Evolutionary conservation across 495 filamentous ascomycete genomes (phyloP), one percentile per base, ranked within the genome.

Genomic region (Penicillium longicatenatum): DNA sequence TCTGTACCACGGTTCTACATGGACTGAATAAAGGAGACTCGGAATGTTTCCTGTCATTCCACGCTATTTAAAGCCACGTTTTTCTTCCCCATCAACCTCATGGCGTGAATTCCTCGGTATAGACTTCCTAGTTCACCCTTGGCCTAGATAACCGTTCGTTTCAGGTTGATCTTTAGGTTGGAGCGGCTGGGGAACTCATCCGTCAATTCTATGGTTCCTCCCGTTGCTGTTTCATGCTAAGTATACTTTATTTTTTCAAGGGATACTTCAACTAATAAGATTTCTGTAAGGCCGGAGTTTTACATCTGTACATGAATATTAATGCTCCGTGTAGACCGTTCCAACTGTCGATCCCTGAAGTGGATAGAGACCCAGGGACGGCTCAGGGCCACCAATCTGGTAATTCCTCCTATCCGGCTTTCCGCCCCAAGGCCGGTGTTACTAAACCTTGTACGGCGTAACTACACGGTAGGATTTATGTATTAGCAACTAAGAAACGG

Each of bases 81-180:
- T 39, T 39, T 33, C 9, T 35, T 35, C 7, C n/a, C n/a, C 26
- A 6, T 26, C 26, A 26, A 26, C 26, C 26, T 4, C 7, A 6
- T 26, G 26, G 26, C 26, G 7, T 26, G 26, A n/a, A n/a, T 26
- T 26, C 3, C 26, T 26, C 26, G 4, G 26, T 26, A 6, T 26
- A 26, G 4, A 26, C 12, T 35, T 33, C 12, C 10, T 35, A 12
- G 31, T 35, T 35, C 12, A 6, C 7, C 30, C 29, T n/a, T n/a
- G n/a, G n/a, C n/a, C 9, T 31, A 9, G 26, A 26, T 17, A 39
- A 24, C 50, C 46, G 46, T 59, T 62, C 59, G 59, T 61, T 61
- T 61, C 59, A 57, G 59, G 16, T 61, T 37, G 3, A 12, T 39
- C 44, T 53, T 56, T 52, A 55, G 29, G 43, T 46, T 29, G 44